Evolutionary conservation across 371 early-diverging fungal species (phyloP).

Genomic region (Amoeboaphelidium protococcarum): DNA sequence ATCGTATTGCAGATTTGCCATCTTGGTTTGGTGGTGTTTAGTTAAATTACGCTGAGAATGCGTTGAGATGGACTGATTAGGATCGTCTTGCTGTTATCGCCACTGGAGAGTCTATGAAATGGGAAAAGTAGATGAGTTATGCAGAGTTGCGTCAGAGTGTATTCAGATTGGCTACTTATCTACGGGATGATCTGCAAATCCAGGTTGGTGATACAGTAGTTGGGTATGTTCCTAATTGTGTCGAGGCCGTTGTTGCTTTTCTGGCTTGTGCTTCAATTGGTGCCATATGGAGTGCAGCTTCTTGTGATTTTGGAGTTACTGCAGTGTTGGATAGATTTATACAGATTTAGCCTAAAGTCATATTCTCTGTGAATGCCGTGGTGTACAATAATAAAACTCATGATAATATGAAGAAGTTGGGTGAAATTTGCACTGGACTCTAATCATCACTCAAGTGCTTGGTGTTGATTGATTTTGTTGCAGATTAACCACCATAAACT

Average conservation of each 20-base stretch:
- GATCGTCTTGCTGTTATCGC: slow-evolving; percentile 43
- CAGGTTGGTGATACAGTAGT: slow-evolving; percentile 65
- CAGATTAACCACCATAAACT: slow-evolving; percentile 12
- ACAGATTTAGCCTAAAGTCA: slow-evolving; percentile 75
- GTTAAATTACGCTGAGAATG: slow-evolving; percentile 77
- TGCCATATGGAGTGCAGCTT: slow-evolving; percentile 77
- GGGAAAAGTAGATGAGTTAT: too few relatives aligned
- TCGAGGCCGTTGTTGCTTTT: slow-evolving; percentile 58
- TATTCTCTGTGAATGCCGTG: slow-evolving; percentile 68
- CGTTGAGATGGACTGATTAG: slow-evolving; percentile 21
- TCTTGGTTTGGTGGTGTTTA: slow-evolving; percentile 61
- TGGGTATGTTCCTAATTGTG: slow-evolving; percentile 71
- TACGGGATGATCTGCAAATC: slow-evolving; percentile 38
- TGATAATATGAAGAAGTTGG: slow-evolving; percentile 48
- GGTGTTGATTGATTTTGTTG: slow-evolving; percentile 43
- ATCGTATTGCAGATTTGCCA: slow-evolving; percentile 48
- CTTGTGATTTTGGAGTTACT: slow-evolving; percentile 78
- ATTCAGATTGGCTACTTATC: slow-evolving; percentile 33
- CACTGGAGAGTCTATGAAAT: slow-evolving; percentile 17
- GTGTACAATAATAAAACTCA: slow-evolving; percentile 64
- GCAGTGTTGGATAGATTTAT: slow-evolving; percentile 82
- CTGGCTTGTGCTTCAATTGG: slow-evolving; percentile 81
- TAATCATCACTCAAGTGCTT: slow-evolving; percentile 27
- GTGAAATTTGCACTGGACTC: slow-evolving; percentile 33
- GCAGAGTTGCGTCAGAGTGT: slow-evolving; percentile 48